Evolutionary conservation across 352 stramenopile species (phyloP).

Genomic region (Globisporangium paroecandrum): DNA sequence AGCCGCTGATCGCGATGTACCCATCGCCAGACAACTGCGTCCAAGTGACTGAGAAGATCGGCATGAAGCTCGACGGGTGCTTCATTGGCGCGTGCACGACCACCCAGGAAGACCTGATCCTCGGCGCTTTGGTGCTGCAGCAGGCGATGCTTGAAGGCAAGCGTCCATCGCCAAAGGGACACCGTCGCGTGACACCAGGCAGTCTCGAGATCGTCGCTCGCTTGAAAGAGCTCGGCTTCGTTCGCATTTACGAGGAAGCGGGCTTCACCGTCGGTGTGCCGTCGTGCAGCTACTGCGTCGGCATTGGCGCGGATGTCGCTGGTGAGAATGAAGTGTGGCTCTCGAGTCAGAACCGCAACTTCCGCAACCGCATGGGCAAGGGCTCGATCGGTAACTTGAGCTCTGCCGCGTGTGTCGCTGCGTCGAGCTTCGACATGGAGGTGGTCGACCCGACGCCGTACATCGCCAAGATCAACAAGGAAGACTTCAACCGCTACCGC

Average conservation of each 20-base stretch:
- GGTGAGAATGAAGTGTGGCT: conserved; percentile 76
- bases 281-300: conserved; percentile 79
- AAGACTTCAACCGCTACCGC: conserved; percentile 77
- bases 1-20: conserved; percentile 68
- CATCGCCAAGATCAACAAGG: conserved; percentile 58
- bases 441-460: conserved; percentile 66
- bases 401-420: conserved; percentile 64
- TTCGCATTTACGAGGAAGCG: conserved; percentile 75
- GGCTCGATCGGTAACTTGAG: conserved; percentile 76
- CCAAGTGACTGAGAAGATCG: conserved; percentile 56
- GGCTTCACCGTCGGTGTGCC: conserved; percentile 77
- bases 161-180: conserved; percentile 37
- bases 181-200: conserved; percentile 70
- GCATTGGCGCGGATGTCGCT: conserved; percentile 75
- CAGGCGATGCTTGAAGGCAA: conserved; percentile 69
- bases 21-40: conserved; percentile 82
- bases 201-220: conserved; percentile 71
- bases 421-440: conserved; percentile 77
- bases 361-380: conserved; percentile 82
- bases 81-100: conserved; percentile 84
- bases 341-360: conserved; percentile 83
- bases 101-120: conserved; percentile 78
- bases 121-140: conserved; percentile 71
- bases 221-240: conserved; percentile 58
- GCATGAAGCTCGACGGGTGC: conserved; percentile 76